Evolutionary conservation across 208 protist species (phyloP).

Genomic region (Leishmania mexicana): DNA sequence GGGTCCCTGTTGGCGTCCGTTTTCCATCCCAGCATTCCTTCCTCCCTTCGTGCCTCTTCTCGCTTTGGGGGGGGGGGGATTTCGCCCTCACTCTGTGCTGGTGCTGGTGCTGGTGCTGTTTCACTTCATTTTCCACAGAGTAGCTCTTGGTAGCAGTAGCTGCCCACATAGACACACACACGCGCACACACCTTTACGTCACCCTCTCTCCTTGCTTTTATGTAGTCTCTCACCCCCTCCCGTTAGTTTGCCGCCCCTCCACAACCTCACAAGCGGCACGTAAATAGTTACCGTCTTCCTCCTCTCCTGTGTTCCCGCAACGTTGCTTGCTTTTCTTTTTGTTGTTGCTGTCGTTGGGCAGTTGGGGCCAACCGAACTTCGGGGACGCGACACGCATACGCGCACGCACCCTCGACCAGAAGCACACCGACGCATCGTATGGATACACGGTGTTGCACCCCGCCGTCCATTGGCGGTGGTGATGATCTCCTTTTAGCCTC

Average conservation of each 20-base stretch:
- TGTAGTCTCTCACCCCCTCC: background rate
- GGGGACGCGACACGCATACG: background rate
- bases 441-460: constrained; percentile 31
- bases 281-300: background rate
- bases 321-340: background rate
- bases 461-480: constrained; percentile 15
- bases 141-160: background rate
- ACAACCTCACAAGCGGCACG: background rate
- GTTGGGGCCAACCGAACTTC: background rate
- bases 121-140: constrained; percentile 2
- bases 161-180: background rate
- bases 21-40: background rate
- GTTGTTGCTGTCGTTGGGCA: constrained; percentile 1
- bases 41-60: constrained; percentile 9
- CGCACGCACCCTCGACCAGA: background rate
- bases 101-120: background rate
- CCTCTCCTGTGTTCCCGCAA: constrained; percentile 3
- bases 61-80: background rate
- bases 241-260: background rate
- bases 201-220: background rate
- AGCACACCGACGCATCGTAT: constrained; percentile 1
- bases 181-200: background rate
- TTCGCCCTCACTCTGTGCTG: background rate
- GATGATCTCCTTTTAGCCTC: constrained; percentile 23
- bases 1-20: background rate